Conservation (phyloP, 140 eudicot species). For the Bidens hawaiensis region DNA sequence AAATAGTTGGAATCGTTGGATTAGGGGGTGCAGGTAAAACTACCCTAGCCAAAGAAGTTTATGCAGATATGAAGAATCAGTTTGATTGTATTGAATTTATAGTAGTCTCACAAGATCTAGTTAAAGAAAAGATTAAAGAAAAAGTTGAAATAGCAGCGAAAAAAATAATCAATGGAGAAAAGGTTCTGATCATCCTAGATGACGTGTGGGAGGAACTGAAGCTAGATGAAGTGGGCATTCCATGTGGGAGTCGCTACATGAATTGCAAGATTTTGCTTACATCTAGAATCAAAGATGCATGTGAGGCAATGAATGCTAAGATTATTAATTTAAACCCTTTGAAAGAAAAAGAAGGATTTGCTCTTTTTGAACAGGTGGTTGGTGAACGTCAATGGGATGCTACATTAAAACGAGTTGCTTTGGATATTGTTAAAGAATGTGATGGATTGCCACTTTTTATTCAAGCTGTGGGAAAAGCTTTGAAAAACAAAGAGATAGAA, state of each 20-base stretch:
- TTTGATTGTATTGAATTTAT: neutral
- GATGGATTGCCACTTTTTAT: neutral
- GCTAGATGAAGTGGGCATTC: conserved; percentile 16
- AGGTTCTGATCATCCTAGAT: conserved; percentile 14
- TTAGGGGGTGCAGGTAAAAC: conserved; percentile 23
- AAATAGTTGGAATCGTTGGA: conserved; percentile 22
- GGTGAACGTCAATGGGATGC: neutral
- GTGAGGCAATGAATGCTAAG: conserved; percentile 5
- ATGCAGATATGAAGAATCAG: neutral
- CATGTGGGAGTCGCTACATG: neutral
- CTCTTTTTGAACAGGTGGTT: conserved; percentile 14
- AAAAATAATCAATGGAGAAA: neutral
- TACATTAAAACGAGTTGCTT: neutral
- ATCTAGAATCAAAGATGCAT: conserved; percentile 10
- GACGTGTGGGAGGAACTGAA: conserved; percentile 14
- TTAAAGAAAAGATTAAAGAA: neutral
- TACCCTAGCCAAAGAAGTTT: conserved; percentile 15
- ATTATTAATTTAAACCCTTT: neutral
- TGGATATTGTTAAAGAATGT: neutral
- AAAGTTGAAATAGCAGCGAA: neutral
- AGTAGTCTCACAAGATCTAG: neutral
- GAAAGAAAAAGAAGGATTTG: conserved; percentile 19
- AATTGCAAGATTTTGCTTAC: conserved; percentile 26
- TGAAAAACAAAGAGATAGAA: conserved; percentile 3
- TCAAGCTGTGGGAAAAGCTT: neutral